phyloP scores from a whole-genome alignment of 2,329 filamentous ascomycete species.

The Fusarium subtropicale region DNA sequence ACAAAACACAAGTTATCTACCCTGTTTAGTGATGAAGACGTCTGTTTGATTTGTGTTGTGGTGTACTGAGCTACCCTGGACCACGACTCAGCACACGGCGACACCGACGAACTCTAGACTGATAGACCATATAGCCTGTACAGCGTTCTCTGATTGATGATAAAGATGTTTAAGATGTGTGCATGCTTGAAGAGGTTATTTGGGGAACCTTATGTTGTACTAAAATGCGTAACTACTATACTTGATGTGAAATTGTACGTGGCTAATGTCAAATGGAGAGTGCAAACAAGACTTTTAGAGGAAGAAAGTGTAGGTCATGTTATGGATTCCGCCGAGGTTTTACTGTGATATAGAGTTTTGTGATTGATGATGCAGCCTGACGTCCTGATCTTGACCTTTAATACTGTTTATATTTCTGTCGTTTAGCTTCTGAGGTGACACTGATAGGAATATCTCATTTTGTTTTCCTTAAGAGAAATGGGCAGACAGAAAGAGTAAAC shows the following conservation, averaged over 20 bases:
- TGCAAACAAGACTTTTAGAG: too few species aligned
- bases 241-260: too few species aligned
- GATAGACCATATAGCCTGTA: background rate
- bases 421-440: too few species aligned
- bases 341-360: too few species aligned
- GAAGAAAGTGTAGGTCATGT: too few species aligned
- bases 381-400: too few species aligned
- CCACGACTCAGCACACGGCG: background rate
- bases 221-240: background rate
- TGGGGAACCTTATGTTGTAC: background rate
- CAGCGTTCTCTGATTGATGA: accelerated
- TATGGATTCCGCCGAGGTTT: too few species aligned
- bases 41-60: background rate
- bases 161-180: background rate
- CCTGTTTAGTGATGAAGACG: background rate
- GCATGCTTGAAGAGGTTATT: accelerated
- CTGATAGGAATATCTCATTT: too few species aligned
- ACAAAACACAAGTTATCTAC: background rate
- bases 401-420: too few species aligned
- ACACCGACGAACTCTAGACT: background rate
- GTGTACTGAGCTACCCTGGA: conserved; percentile 12
- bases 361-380: too few species aligned
- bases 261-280: too few species aligned
- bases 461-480: too few species aligned
- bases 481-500: accelerated